Base-by-base conservation (phyloP, 2,329 filamentous ascomycete genomes). In the Gaeumannomyces sp. region DNA sequence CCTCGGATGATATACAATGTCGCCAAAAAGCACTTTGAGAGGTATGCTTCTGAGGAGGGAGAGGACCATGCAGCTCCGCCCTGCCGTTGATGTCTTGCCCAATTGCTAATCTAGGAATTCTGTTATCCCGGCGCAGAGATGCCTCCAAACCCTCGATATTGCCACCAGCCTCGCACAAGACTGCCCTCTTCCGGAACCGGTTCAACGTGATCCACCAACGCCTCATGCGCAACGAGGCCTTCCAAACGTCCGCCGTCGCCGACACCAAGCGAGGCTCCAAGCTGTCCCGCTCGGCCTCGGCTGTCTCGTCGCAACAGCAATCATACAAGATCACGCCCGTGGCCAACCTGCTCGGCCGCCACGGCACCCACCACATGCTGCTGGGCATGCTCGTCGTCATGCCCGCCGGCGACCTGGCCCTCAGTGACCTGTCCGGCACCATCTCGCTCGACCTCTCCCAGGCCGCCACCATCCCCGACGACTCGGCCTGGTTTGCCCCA, bases 201-300 rank as follows among this genome's bases (percentile, higher is more conserved):
- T 98, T 96, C 75, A 90, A 97, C 71, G 85, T 98, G 64, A 89
- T 98, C 62, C 91, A 97, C 74, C 94, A 98, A 75, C 89, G 95
- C 25, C 85, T 98, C 25, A 84, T 98, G 57, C 89, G 95, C 61
- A 97, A 97, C 73, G 93, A 97, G 76, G 89, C 91, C 27, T 99
- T 99, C 71, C 93, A 97, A 74, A 87, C 87, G 27, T 92, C 93
- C 1, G 83, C 89, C 27, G 87, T 96, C 64, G 85, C 89, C 10
- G 83, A 84, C 2, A 82, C 83, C 19, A 64, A 64, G 56, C 83
- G 82, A 62, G 76, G 77, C n/a, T 78, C 81, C 28, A 80, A 83
- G 1, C 76, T 88, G 2, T 82, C 82, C 67, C 82, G 84, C 57
- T 86, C 87, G 10, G 81, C 84, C 4, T 88, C 89, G 65, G 83